Evolutionary conservation across 2,329 filamentous ascomycete genomes (phyloP), one percentile per base, ranked within the genome.

Genomic region (Ophiocordyceps camponoti-rufipedis): DNA sequence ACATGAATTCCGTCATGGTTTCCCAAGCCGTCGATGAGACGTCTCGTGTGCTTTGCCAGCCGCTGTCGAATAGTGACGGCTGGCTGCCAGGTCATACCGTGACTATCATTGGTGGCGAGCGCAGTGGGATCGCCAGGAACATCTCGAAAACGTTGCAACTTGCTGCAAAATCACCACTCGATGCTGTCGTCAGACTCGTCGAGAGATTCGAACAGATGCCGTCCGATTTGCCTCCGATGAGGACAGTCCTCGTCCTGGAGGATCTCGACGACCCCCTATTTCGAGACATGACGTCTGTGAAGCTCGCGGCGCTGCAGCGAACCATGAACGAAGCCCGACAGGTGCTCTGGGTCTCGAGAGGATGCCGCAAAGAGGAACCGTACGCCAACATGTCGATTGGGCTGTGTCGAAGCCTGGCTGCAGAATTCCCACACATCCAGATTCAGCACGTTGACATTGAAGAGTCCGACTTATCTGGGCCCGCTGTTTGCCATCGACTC

Each of bases 271-370:
- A 50, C 31, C 46, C 51, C 8, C 52, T 62, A 16, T 52, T 61
- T 16, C 53, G 55, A 6, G 58, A 61, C 19, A 55, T 71, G 31
- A 48, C 54, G 0, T 41, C 65, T 57, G 45, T 44, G 5, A 51
- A 48, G 1, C 46, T 55, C 47, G 45, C 50, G 23, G 46, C 46
- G 23, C 12, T 55, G 38, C 51, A 55, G 43, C 29, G 46, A 23
- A 19, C 56, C 11, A 50, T 51, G 35, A 48, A 48, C 0, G 40
- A 48, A 5, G 48, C 47, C 7, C 48, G 46, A 19, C 49, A 47
- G 8, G 48, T 57, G 1, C 42, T 57, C 8, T 56, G 53, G 54
- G 52, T 52, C 13, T 55, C 55, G 2, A 47, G 48, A 35, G 54
- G 54, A 38, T 47, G 50, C 8, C 49, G 49, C 7, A 38, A 28